Percentiles rank a stretch among this genome's conserved stretches.
Conservation (phyloP, 2,329 filamentous ascomycete species). For the Elsinoe perseae region DNA sequence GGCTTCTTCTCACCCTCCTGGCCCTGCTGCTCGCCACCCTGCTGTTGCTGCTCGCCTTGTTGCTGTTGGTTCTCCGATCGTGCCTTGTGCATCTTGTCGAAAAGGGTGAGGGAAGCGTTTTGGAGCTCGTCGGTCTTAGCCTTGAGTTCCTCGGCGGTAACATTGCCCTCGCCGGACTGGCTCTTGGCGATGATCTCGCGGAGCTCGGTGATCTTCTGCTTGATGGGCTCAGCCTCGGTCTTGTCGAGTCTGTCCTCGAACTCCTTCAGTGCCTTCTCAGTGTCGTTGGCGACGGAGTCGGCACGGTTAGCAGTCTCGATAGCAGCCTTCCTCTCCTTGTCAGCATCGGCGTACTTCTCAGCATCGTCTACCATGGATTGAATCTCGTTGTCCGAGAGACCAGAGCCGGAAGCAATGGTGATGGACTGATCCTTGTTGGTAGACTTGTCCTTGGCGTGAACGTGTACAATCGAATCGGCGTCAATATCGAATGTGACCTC, state of each 20-base stretch:
- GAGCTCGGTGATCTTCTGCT: conserved; percentile 90
- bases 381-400: conserved; percentile 90
- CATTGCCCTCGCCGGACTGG: conserved; percentile 80
- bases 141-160: conserved; percentile 90
- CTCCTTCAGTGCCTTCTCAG: conserved; percentile 96
- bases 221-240: conserved; percentile 84
- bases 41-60: conserved; percentile 34
- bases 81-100: conserved; percentile 99
- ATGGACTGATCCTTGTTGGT: conserved; percentile 99
- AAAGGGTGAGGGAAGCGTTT: conserved; percentile 87
- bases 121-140: conserved; percentile 98
- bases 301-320: conserved; percentile 97
- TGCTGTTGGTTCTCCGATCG: conserved; percentile 51
- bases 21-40: conserved; percentile 32
- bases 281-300: conserved; percentile 93
- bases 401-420: conserved; percentile 94
- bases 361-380: conserved; percentile 96
- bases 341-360: conserved; percentile 87
- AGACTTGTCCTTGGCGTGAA: conserved; percentile 97
- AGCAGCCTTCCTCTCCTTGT: conserved; percentile 92
- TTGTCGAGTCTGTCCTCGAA: conserved; percentile 95
- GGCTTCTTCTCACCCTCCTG: conserved; percentile 68
- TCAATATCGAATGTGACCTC: conserved; percentile 99
- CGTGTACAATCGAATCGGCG: conserved; percentile 94
- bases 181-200: conserved; percentile 78